Percentiles rank a stretch among this genome's conserved stretches.
These are phyloP conservation scores for Chaetomiaceae sp. DNA, from an alignment of 2,329 filamentous ascomycete genomes.

Conservation along the genomic window DNA sequence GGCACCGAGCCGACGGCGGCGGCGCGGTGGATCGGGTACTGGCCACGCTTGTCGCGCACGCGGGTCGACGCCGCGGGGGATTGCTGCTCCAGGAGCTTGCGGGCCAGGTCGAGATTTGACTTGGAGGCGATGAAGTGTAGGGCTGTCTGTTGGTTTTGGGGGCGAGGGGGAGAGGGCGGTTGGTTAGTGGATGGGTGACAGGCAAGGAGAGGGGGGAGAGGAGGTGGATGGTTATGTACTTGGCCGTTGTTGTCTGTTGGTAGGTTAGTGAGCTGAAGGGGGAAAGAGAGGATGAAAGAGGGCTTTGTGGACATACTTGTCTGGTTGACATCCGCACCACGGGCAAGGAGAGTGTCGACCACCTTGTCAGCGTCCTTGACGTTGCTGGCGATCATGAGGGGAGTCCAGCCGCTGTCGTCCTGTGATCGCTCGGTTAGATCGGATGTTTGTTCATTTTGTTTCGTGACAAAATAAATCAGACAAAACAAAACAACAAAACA, in stretches of 20 bases:
- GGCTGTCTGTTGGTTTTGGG: slow-evolving; percentile 56
- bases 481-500: not conserved
- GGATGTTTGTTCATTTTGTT: no score
- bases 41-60: slow-evolving; percentile 79
- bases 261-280: slow-evolving; percentile 16
- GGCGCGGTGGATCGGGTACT: slow-evolving; percentile 85
- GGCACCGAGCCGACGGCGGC: slow-evolving; percentile 87
- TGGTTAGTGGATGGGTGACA: not conserved
- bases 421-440: no score
- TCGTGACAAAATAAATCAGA: no score
- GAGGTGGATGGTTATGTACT: not conserved
- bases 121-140: slow-evolving; percentile 93
- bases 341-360: slow-evolving; percentile 61
- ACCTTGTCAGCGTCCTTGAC: slow-evolving; percentile 67
- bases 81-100: slow-evolving; percentile 62
- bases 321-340: slow-evolving; percentile 66
- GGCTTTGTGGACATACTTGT: slow-evolving; percentile 60
- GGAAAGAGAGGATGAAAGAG: not conserved
- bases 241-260: slow-evolving; percentile 59
- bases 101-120: slow-evolving; percentile 75
- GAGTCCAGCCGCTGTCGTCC: slow-evolving; percentile 78
- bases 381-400: slow-evolving; percentile 76
- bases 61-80: slow-evolving; percentile 68
- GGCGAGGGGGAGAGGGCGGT: not conserved
- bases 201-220: not conserved